These are phyloP conservation scores for Lecanicillium sp. DNA, from an alignment of 2,329 filamentous ascomycete species.

Conservation along the genomic window DNA sequence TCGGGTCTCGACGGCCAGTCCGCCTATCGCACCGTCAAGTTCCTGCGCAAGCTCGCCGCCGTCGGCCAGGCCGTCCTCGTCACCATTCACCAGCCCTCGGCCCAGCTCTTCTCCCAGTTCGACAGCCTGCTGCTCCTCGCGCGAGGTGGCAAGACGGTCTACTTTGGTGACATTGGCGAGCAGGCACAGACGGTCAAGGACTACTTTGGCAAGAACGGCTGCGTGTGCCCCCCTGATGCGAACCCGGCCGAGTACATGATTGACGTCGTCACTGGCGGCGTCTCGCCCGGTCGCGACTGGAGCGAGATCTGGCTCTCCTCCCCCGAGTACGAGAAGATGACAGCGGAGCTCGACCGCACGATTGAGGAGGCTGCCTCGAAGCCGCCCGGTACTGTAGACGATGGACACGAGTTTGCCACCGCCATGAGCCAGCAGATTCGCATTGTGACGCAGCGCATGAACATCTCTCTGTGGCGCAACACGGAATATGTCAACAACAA, in stretches of 20 bases:
- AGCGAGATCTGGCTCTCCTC: slow-evolving; percentile 66
- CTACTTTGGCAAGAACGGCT: slow-evolving; percentile 64
- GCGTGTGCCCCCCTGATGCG: slow-evolving; percentile 52
- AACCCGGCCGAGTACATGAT: slow-evolving; percentile 78
- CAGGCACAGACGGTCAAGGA: slow-evolving; percentile 47
- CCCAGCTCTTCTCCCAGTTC: slow-evolving; percentile 60
- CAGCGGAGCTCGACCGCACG: slow-evolving; percentile 58
- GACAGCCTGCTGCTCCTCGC: slow-evolving; percentile 59
- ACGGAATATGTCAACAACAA: slow-evolving; percentile 62
- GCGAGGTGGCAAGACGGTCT: slow-evolving; percentile 59
- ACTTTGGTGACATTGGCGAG: slow-evolving; percentile 60
- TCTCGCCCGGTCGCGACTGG: slow-evolving; percentile 51
- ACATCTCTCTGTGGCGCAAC: slow-evolving; percentile 59
- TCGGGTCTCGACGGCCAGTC: slow-evolving; percentile 63
- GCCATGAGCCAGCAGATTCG: slow-evolving; percentile 57
- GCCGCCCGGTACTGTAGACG: slow-evolving; percentile 34
- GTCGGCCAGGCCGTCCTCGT: slow-evolving; percentile 62
- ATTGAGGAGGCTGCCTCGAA: slow-evolving; percentile 47
- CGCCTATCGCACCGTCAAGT: slow-evolving; percentile 59
- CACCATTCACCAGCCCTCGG: slow-evolving; percentile 66
- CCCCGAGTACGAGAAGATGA: slow-evolving; percentile 48
- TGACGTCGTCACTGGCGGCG: slow-evolving; percentile 45
- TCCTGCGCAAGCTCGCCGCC: slow-evolving; percentile 59
- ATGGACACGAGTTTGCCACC: slow-evolving; percentile 66
- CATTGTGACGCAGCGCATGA: slow-evolving; percentile 58